Conservation (phyloP, 2,329 filamentous ascomycete species). For the Talaromyces sp. region DNA sequence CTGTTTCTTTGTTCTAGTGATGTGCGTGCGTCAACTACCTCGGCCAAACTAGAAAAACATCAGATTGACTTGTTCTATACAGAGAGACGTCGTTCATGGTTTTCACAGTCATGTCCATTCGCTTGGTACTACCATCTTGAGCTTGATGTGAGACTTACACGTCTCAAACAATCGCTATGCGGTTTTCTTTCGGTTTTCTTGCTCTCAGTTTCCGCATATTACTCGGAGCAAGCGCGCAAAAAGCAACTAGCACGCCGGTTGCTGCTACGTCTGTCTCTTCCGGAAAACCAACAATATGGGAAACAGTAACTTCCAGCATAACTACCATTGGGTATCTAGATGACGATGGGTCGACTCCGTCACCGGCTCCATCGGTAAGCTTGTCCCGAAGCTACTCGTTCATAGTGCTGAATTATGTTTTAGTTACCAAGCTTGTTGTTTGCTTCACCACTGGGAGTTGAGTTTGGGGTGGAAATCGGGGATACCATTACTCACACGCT, state of each 20-base stretch:
- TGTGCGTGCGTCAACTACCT: not conserved
- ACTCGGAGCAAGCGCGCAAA: not conserved
- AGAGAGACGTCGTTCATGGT: not conserved
- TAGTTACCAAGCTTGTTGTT: not conserved
- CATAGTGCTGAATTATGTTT: not conserved
- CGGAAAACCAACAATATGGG: not conserved
- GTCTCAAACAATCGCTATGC: slow-evolving; percentile 1
- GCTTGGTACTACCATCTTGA: not conserved
- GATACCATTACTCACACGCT: not conserved
- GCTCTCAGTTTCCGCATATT: not conserved
- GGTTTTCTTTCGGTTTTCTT: not conserved
- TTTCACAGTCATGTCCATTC: not conserved
- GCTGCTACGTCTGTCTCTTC: not conserved
- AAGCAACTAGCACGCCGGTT: not conserved
- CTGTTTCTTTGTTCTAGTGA: not conserved
- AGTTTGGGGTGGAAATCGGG: not conserved
- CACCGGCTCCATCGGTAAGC: not conserved
- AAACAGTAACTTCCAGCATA: not conserved
- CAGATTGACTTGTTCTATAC: not conserved
- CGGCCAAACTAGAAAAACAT: not conserved
- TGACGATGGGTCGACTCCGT: not conserved
- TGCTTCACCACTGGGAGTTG: not conserved
- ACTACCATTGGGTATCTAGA: not conserved
- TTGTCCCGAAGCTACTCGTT: not conserved
- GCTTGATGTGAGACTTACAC: not conserved